Evolutionary conservation across 805 yeast genomes (phyloP).

Genomic region (Myxozyma geophila): DNA sequence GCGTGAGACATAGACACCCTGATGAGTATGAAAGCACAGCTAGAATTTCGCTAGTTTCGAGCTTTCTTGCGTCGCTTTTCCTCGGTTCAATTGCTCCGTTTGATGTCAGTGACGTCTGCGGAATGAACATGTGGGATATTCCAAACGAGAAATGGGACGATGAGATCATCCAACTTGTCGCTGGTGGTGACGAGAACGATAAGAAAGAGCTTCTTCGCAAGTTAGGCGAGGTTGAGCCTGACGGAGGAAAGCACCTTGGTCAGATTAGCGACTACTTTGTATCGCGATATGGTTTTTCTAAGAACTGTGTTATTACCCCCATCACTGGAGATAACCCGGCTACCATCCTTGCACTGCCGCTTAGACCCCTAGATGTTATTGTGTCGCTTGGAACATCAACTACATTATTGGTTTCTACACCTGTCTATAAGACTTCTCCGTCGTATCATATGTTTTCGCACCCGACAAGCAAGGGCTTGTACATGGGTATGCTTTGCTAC

Average conservation of each 20-base stretch:
- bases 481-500: constrained; percentile 95
- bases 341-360: constrained; percentile 80
- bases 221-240: constrained; percentile 45
- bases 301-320: constrained; percentile 62
- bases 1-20: constrained; percentile 59
- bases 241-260: constrained; percentile 57
- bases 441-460: constrained; percentile 86
- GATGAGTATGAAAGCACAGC: constrained; percentile 59
- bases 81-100: constrained; percentile 65
- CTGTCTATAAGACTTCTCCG: constrained; percentile 74
- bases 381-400: constrained; percentile 92
- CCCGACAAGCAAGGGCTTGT: constrained; percentile 74
- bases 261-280: constrained; percentile 63
- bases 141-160: constrained; percentile 59
- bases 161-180: constrained; percentile 54
- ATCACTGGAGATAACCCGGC: constrained; percentile 93
- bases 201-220: constrained; percentile 47
- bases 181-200: constrained; percentile 43
- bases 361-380: constrained; percentile 73
- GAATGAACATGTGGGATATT: constrained; percentile 86
- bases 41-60: constrained; percentile 75
- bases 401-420: constrained; percentile 80
- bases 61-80: constrained; percentile 73
- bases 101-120: constrained; percentile 89
- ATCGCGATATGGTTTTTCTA: constrained; percentile 63